Evolutionary conservation across 2,329 filamentous ascomycete species (phyloP).

Genomic region (Alternaria triticimaculans): DNA sequence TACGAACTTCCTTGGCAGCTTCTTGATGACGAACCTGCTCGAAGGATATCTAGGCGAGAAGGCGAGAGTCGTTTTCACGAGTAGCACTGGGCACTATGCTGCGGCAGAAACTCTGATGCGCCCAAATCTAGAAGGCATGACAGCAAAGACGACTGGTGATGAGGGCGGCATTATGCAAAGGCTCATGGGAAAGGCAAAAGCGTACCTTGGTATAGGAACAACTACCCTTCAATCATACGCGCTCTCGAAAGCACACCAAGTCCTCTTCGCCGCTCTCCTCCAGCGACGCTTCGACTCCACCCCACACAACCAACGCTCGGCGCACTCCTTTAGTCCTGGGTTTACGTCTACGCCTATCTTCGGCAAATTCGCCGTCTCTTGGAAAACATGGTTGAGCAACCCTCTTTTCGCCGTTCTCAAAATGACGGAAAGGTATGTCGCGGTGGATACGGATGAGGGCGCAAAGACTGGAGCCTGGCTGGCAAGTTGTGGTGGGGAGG

Average conservation of each 20-base stretch:
- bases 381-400: conserved; percentile 17
- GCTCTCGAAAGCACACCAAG: conserved; percentile 20
- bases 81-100: conserved; percentile 14
- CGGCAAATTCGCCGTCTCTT: conserved; percentile 10
- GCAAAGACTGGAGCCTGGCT: conserved; percentile 23
- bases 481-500: conserved; percentile 9
- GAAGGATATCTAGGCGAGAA: conserved; percentile 6
- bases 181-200: background rate
- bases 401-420: conserved; percentile 19
- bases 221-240: conserved; percentile 6
- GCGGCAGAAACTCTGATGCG: background rate
- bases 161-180: background rate
- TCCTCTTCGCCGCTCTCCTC: conserved; percentile 15
- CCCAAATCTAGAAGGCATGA: background rate
- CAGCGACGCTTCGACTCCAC: conserved; percentile 12
- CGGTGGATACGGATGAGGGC: conserved; percentile 16
- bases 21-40: conserved; percentile 21
- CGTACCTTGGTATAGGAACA: background rate
- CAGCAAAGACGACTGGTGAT: background rate
- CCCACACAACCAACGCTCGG: background rate
- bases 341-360: conserved; percentile 22
- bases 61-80: conserved; percentile 21
- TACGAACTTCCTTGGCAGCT: conserved; percentile 24
- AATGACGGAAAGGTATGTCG: conserved; percentile 11
- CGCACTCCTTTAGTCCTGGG: conserved; percentile 16